Evolutionary conservation across 495 filamentous ascomycete genomes (phyloP).

Genomic region (Tuber indicum): DNA sequence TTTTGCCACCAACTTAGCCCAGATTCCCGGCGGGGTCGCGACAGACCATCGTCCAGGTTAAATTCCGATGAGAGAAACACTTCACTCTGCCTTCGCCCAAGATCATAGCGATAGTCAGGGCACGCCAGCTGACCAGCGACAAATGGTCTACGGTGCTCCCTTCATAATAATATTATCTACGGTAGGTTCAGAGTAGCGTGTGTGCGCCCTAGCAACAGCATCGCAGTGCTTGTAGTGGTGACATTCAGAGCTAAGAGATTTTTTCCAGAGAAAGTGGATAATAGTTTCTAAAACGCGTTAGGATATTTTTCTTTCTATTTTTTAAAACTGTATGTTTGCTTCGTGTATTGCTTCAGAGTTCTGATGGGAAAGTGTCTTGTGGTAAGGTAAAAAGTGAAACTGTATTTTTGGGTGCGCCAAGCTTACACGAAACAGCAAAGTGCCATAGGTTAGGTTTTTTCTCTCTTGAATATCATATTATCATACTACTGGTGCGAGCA

Average conservation of each 20-base stretch:
- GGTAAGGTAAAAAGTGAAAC: too few species aligned
- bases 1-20: neutral
- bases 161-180: too few species aligned
- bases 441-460: too few species aligned
- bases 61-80: slow-evolving; percentile 4
- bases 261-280: too few species aligned
- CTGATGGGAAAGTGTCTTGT: too few species aligned
- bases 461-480: too few species aligned
- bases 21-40: slow-evolving; percentile 4
- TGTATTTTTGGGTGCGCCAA: neutral
- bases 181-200: neutral
- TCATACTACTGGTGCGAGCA: neutral
- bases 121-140: neutral
- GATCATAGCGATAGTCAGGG: neutral
- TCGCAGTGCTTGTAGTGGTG: neutral
- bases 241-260: too few species aligned
- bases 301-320: too few species aligned
- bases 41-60: slow-evolving; percentile 19
- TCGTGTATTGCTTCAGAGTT: too few species aligned
- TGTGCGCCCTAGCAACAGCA: neutral
- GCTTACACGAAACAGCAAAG: too few species aligned
- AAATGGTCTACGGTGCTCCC: neutral
- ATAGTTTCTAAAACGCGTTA: too few species aligned
- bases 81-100: neutral
- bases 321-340: too few species aligned